Base-by-base conservation (phyloP, 768 basidiomycete species). In the Punctularia strigosozonata region DNA sequence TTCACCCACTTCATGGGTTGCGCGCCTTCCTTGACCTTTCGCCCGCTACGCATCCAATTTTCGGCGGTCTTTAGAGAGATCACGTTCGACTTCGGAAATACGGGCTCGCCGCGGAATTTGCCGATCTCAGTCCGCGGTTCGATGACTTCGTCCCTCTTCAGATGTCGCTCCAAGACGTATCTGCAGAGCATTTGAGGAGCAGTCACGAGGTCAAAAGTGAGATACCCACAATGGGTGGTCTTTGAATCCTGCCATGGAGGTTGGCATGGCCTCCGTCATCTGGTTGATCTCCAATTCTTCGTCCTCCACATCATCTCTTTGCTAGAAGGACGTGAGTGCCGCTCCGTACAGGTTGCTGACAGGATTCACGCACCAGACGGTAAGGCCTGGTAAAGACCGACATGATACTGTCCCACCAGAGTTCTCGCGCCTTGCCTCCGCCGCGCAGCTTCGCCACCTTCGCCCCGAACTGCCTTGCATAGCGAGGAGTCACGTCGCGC, bases 1-100 rank as follows among this genome's bases (percentile, higher is more conserved):
- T 95, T 97, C 45, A 86, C 77, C 69, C 76, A 75, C 62, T 97
- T 98, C 61, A 94, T 66, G 8, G 94, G 83, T 49, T 92, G 87
- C 50, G 75, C 74, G 10, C 80, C 82, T 36, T 72, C 65, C 46
- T 70, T 72, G 45, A 97, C 65, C 40, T 62, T 61, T 33, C 89
- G 71, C 1, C 95, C 95, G 40, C 75, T 73, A 6, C 92, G 75
- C 78, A 94, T 80, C 90, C 91, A 99, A 49, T 83, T 92, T 58
- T 97, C 95, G 22, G 84, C 74, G 7, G 87, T 83, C 61, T 92
- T 94, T 35, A 97, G 73, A 4, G 75, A 60, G n/a, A 92, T 64
- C 12, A 99, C 85, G 30, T 80, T 72, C 2, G 78, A 73, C 31
- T 94, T 78, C 26, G 87, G 73, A 57, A 87, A 98, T 18, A 99